Conservation (phyloP, 108 stramenopile species). For the Epithemia pelagica region DNA sequence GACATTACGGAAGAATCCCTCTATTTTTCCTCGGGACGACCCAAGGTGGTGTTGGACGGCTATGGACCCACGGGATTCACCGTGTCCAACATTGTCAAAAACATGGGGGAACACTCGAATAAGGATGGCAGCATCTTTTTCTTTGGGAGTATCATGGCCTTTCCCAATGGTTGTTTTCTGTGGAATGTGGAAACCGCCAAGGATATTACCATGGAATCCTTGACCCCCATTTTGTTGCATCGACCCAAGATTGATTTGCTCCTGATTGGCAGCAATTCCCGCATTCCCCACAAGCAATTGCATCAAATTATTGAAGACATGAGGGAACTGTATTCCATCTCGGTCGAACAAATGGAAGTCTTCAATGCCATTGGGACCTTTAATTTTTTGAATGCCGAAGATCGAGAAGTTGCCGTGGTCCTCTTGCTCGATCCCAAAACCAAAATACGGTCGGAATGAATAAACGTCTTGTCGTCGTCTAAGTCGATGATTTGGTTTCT, state of each 20-base stretch:
- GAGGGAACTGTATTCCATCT: neutral
- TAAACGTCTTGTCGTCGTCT: too few species aligned
- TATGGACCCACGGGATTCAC: conserved; percentile 62
- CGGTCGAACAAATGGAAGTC: conserved; percentile 13
- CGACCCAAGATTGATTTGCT: conserved; percentile 56
- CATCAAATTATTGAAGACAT: conserved; percentile 23
- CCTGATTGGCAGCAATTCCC: conserved; percentile 50
- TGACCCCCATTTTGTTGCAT: conserved; percentile 40
- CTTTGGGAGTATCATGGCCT: conserved; percentile 53
- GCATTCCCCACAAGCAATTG: conserved; percentile 40
- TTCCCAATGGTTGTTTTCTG: conserved; percentile 60
- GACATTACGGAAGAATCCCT: neutral
- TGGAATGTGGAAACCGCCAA: conserved; percentile 39
- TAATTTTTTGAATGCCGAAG: conserved; percentile 86
- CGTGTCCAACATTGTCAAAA: conserved; percentile 44
- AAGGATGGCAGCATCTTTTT: conserved; percentile 49
- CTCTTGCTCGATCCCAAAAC: conserved; percentile 35
- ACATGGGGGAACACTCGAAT: conserved; percentile 26
- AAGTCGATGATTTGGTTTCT: too few species aligned
- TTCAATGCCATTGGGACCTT: conserved; percentile 79
- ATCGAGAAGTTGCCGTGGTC: conserved; percentile 60
- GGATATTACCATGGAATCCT: conserved; percentile 55
- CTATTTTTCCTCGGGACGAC: conserved; percentile 15
- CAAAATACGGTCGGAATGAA: too few species aligned
- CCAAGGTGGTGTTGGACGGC: conserved; percentile 38